These are phyloP conservation scores for Starmera quercuum DNA, from an alignment of 805 yeast species.

Conservation along the genomic window DNA sequence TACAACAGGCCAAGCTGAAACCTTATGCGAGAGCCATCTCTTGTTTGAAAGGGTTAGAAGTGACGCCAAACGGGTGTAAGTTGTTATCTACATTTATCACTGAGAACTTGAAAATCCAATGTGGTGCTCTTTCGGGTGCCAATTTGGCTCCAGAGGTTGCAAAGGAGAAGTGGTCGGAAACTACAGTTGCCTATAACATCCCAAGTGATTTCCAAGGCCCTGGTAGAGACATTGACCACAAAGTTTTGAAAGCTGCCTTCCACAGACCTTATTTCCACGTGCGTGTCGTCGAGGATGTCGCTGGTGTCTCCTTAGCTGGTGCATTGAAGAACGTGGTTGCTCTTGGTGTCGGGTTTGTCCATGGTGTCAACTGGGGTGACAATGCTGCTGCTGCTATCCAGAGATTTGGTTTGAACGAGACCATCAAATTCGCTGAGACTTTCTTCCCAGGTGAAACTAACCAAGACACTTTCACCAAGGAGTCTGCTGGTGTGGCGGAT, in stretches of 20 bases:
- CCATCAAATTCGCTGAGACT: slow-evolving; percentile 73
- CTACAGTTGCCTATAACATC: slow-evolving; percentile 84
- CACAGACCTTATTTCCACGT: slow-evolving; percentile 99
- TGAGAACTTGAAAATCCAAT: slow-evolving; percentile 73
- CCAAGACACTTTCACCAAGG: slow-evolving; percentile 76
- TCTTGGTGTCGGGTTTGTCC: slow-evolving; percentile 93
- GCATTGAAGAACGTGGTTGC: slow-evolving; percentile 97
- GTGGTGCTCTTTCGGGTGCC: slow-evolving; percentile 97
- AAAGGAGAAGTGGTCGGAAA: slow-evolving; percentile 91
- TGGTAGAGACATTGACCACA: slow-evolving; percentile 51
- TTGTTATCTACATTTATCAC: slow-evolving; percentile 74
- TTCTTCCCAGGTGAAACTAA: slow-evolving; percentile 53
- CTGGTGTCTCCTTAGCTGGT: slow-evolving; percentile 95
- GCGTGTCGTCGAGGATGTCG: slow-evolving; percentile 83
- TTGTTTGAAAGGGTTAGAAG: slow-evolving; percentile 87
- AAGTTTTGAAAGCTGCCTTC: slow-evolving; percentile 72
- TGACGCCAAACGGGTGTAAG: slow-evolving; percentile 76
- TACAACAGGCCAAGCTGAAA: slow-evolving; percentile 61
- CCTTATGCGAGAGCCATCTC: slow-evolving; percentile 81
- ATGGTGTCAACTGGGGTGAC: slow-evolving; percentile 98
- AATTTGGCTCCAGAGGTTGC: slow-evolving; percentile 98
- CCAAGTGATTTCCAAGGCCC: slow-evolving; percentile 52
- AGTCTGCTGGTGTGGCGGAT: slow-evolving; percentile 97
- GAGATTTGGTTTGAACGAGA: slow-evolving; percentile 91
- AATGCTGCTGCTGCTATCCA: slow-evolving; percentile 97